phyloP scores from a whole-genome alignment of 2,329 filamentous ascomycete species.

The Exserohilum turcica region DNA sequence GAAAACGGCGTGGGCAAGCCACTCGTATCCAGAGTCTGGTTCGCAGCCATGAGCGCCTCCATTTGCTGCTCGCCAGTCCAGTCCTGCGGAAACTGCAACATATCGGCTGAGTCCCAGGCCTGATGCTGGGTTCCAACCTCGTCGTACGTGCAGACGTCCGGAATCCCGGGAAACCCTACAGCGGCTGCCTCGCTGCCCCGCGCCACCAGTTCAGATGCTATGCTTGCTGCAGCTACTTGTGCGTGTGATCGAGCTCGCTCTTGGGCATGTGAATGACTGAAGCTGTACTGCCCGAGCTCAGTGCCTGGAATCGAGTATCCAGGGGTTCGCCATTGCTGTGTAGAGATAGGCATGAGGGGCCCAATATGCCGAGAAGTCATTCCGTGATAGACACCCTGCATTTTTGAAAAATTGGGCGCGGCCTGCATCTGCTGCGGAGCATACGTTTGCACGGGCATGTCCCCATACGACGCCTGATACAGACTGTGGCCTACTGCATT shows the following conservation, averaged over 20 bases:
- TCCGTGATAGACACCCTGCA: neutral
- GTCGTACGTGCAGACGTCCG: neutral
- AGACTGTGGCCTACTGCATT: neutral
- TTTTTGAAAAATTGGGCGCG: neutral
- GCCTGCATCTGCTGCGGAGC: neutral
- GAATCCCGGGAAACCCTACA: neutral
- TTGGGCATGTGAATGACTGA: no score
- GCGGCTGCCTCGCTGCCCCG: neutral
- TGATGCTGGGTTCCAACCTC: neutral
- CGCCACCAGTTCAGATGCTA: constrained; percentile 1
- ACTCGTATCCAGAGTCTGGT: neutral
- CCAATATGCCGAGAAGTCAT: neutral
- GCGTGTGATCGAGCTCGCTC: neutral
- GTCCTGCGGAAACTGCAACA: neutral
- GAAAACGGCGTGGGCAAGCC: neutral
- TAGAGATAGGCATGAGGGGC: neutral
- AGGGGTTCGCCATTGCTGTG: neutral
- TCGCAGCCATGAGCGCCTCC: constrained; percentile 4
- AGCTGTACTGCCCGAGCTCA: neutral
- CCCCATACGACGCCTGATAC: no score
- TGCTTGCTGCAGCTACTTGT: constrained; percentile 1
- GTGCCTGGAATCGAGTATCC: neutral
- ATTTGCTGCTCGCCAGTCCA: neutral
- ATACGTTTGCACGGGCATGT: neutral
- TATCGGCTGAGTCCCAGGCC: neutral